These are phyloP conservation scores for Sarcodon aspratus DNA, from an alignment of 768 basidiomycete genomes.

Conservation along the genomic window DNA sequence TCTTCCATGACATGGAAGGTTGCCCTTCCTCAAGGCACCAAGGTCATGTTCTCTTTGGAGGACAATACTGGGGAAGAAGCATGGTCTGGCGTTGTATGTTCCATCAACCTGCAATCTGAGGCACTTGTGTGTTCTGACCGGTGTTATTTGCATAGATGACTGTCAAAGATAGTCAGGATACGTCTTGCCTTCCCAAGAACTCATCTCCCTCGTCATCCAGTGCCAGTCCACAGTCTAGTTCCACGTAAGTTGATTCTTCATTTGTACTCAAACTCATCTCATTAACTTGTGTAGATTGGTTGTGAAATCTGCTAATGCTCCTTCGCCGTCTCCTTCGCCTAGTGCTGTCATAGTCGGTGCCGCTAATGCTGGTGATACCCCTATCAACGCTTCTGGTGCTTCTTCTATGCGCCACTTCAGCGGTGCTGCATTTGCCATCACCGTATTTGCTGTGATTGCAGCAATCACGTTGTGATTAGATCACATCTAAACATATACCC, in stretches of 20 bases:
- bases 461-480: conserved; percentile 6
- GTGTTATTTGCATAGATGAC: conserved; percentile 17
- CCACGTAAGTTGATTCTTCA: conserved; percentile 1
- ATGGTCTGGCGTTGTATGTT: conserved; percentile 52
- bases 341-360: conserved; percentile 19
- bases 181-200: conserved; percentile 23
- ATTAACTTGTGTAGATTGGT: conserved; percentile 1
- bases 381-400: conserved; percentile 13
- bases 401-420: conserved; percentile 12
- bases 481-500: background rate
- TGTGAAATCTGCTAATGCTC: background rate
- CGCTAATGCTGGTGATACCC: conserved; percentile 19
- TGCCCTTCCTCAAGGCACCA: conserved; percentile 32
- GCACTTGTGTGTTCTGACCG: background rate
- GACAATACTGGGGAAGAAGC: conserved; percentile 47
- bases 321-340: conserved; percentile 1
- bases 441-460: conserved; percentile 10
- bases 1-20: conserved; percentile 34
- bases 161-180: conserved; percentile 22
- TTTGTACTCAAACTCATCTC: background rate
- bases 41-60: conserved; percentile 39
- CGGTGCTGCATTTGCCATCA: conserved; percentile 12
- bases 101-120: background rate
- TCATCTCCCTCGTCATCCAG: conserved; percentile 1
- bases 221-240: background rate